Evolutionary conservation across 495 filamentous ascomycete genomes (phyloP).

Genomic region (Collariella sp.): DNA sequence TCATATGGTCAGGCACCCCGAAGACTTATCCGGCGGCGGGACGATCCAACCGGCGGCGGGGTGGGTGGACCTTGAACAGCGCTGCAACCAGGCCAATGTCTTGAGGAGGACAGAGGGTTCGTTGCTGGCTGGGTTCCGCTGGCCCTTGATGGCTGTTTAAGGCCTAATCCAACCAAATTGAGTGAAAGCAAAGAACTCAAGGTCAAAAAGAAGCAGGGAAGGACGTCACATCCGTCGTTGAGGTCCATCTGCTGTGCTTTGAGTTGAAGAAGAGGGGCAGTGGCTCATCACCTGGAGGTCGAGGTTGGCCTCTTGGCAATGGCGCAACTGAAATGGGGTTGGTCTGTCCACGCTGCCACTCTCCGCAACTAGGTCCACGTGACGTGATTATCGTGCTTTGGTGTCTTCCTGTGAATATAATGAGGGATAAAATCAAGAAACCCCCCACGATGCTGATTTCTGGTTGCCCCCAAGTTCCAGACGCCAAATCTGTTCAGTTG

Average conservation of each 20-base stretch:
- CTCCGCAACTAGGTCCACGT: not conserved
- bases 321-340: conserved; percentile 1
- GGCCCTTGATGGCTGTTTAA: too few species aligned
- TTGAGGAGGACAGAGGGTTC: not conserved
- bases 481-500: too few species aligned
- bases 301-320: conserved; percentile 2
- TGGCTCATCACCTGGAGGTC: not conserved
- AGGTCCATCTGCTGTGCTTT: not conserved
- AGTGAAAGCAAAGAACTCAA: too few species aligned
- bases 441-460: not conserved
- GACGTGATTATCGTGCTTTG: not conserved
- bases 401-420: not conserved
- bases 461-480: not conserved
- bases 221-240: too few species aligned
- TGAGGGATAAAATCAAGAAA: not conserved
- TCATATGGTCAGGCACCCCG: not conserved
- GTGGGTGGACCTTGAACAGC: not conserved
- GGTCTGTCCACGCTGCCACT: not conserved
- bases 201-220: too few species aligned
- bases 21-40: not conserved
- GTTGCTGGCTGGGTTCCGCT: too few species aligned
- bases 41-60: not conserved
- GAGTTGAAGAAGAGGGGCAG: not conserved
- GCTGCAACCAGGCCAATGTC: not conserved
- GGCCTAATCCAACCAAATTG: too few species aligned